A percentile compares a stretch with the other conserved stretches of the same genome.
Conservation (phyloP, 129 eudicot genomes). For the Mikania micrantha region DNA sequence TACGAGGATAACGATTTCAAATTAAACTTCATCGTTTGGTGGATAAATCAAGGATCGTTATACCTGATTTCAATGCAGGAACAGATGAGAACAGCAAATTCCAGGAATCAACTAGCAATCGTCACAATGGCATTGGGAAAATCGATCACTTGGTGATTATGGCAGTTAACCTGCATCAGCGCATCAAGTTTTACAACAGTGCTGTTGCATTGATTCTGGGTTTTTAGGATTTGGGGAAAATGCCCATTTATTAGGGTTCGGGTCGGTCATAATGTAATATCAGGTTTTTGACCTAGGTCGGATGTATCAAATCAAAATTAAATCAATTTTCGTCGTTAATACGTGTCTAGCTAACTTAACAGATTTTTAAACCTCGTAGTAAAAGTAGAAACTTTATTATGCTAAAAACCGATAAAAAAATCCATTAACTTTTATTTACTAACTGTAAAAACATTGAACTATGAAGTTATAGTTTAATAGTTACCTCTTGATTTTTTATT, state of each 20-base stretch:
- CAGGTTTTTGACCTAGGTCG: neutral
- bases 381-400: too few relatives aligned
- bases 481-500: too few relatives aligned
- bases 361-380: too few relatives aligned
- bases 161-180: conserved; percentile 7
- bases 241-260: conserved; percentile 15
- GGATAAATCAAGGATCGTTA: neutral
- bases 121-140: neutral
- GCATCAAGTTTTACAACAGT: neutral
- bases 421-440: too few relatives aligned
- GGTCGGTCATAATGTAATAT: conserved; percentile 1
- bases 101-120: neutral
- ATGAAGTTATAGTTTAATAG: too few relatives aligned
- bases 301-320: neutral
- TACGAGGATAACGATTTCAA: conserved; percentile 6
- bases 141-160: conserved; percentile 12
- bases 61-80: conserved; percentile 8
- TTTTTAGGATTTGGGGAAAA: conserved; percentile 14
- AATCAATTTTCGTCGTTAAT: too few relatives aligned
- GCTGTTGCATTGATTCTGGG: neutral
- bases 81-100: neutral
- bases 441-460: too few relatives aligned
- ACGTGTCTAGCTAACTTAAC: too few relatives aligned
- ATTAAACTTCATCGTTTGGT: neutral
- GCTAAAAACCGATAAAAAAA: too few relatives aligned